phyloP scores from a whole-genome alignment of 2,329 filamentous ascomycete genomes.

The Lasiodiplodia sp. region DNA sequence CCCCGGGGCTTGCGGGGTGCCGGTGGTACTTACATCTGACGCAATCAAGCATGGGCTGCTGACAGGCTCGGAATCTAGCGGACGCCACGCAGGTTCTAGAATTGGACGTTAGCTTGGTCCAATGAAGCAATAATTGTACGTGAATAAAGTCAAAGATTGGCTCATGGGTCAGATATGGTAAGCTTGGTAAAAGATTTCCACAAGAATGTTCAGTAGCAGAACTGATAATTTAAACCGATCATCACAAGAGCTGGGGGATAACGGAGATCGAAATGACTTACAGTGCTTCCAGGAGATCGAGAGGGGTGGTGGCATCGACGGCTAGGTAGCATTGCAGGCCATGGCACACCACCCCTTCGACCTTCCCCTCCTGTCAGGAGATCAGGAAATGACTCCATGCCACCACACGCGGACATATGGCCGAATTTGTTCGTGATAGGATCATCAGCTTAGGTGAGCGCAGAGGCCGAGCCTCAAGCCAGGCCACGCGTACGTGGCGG shows the following conservation, averaged over 20 bases:
- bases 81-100: background rate
- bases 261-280: background rate
- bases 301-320: background rate
- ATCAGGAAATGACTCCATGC: background rate
- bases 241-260: conserved; percentile 48
- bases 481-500: conserved; percentile 14
- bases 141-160: background rate
- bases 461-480: conserved; percentile 20
- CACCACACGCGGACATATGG: conserved; percentile 1
- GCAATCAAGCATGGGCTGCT: background rate
- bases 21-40: conserved; percentile 21
- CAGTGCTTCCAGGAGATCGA: conserved; percentile 3
- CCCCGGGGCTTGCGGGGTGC: conserved; percentile 16
- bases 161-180: conserved; percentile 59
- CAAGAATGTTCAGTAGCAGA: conserved; percentile 69
- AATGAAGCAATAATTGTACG: background rate
- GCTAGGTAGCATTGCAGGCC: background rate
- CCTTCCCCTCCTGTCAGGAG: background rate
- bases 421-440: background rate
- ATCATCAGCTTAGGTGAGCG: conserved; percentile 21
- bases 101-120: conserved; percentile 23
- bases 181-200: conserved; percentile 65
- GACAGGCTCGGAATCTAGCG: background rate
- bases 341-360: conserved; percentile 1
- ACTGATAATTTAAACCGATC: conserved; percentile 62